phyloP scores from a whole-genome alignment of 441 rosid species.

The Populus hybrid region DNA sequence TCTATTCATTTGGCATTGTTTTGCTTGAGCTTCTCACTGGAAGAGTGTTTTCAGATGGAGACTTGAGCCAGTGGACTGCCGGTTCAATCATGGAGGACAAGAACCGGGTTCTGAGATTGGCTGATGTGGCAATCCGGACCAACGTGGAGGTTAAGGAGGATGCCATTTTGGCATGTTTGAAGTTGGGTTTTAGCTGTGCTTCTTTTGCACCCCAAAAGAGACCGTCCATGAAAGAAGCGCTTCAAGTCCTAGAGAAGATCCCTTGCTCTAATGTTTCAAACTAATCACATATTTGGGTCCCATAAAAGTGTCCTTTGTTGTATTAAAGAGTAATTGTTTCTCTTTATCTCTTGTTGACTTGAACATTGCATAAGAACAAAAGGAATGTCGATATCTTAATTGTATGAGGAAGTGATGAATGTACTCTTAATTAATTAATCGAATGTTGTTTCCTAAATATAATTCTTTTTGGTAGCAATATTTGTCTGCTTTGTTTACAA shows the following conservation, averaged over 20 bases:
- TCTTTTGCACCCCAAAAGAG: conserved; percentile 63
- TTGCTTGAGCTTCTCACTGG: conserved; percentile 76
- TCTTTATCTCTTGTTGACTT: conserved; percentile 27
- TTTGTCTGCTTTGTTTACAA: not conserved
- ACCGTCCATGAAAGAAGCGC: conserved; percentile 75
- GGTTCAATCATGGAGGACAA: conserved; percentile 43
- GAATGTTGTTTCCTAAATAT: not conserved
- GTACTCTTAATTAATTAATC: not conserved
- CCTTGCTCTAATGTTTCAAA: conserved; percentile 9
- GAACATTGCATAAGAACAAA: conserved; percentile 4
- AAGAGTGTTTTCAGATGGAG: conserved; percentile 40
- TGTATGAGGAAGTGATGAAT: not conserved
- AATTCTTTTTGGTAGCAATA: not conserved
- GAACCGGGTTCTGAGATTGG: conserved; percentile 43
- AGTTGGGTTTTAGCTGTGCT: conserved; percentile 66
- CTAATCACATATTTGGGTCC: conserved; percentile 27
- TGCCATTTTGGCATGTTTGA: conserved; percentile 52
- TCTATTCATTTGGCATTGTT: conserved; percentile 62
- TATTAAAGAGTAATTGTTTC: conserved; percentile 14
- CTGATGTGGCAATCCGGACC: conserved; percentile 47
- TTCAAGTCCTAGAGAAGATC: conserved; percentile 62
- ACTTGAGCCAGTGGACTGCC: conserved; percentile 36
- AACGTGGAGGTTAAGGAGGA: conserved; percentile 55
- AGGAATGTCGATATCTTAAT: not conserved
- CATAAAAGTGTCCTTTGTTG: conserved; percentile 14